phyloP scores from a whole-genome alignment of 345 rosid species.

The Gynandropsis gynandra region DNA sequence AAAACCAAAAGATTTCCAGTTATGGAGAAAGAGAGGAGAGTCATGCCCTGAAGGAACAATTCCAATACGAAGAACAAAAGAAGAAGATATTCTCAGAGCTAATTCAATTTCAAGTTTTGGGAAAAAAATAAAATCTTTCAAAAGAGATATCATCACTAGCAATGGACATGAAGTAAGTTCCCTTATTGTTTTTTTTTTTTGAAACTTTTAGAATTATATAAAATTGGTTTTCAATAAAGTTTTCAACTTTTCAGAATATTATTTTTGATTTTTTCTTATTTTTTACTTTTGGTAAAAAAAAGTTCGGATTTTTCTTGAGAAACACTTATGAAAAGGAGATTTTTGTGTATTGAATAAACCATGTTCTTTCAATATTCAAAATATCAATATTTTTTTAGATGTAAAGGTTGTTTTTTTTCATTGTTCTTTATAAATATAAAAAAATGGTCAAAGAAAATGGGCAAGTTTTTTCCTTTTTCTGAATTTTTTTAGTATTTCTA shows the following conservation, averaged over 20 bases:
- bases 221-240: too few relatives aligned
- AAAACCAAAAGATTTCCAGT: slow-evolving; percentile 50
- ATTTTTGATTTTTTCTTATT: too few relatives aligned
- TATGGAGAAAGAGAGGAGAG: slow-evolving; percentile 72
- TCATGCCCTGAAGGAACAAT: slow-evolving; percentile 85
- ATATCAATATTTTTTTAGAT: slow-evolving; percentile 13
- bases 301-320: too few relatives aligned
- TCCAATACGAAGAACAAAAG: slow-evolving; percentile 89
- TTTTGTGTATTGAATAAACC: too few relatives aligned
- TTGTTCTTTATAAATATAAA: not conserved
- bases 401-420: not conserved
- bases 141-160: slow-evolving; percentile 77
- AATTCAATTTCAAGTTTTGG: slow-evolving; percentile 60
- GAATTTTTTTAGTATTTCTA: not conserved
- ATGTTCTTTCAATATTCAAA: not conserved
- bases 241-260: too few relatives aligned
- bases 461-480: slow-evolving; percentile 12
- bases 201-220: too few relatives aligned
- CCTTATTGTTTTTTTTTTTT: not conserved
- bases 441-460: slow-evolving; percentile 27
- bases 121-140: slow-evolving; percentile 51
- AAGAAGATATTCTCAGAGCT: slow-evolving; percentile 75
- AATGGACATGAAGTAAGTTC: slow-evolving; percentile 83
- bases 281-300: too few relatives aligned
- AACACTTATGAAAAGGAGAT: too few relatives aligned